phyloP scores from a whole-genome alignment of 2,329 filamentous ascomycete genomes.

The Trematosphaeria pertusa region DNA sequence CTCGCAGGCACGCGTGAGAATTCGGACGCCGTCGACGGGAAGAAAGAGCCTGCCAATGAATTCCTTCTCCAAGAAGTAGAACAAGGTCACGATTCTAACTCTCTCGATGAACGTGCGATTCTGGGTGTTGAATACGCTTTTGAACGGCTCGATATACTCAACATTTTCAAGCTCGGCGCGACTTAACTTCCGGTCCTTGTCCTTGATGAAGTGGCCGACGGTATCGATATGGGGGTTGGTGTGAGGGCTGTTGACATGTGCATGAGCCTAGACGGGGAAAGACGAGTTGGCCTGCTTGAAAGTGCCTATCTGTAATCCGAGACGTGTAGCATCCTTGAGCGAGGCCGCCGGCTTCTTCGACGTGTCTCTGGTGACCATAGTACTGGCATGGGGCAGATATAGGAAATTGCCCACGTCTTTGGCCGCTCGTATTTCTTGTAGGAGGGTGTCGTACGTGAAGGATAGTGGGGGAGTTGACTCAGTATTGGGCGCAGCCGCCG shows the following conservation, averaged over 20 bases:
- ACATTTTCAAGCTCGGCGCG: not conserved
- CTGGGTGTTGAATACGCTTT: not conserved
- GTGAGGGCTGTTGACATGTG: not conserved
- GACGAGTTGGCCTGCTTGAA: not conserved
- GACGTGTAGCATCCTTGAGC: not conserved
- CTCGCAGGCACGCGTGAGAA: no score
- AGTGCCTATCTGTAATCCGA: not conserved
- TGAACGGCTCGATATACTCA: conserved; percentile 1
- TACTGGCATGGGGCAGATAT: no score
- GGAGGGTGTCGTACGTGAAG: no score
- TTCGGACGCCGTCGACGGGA: no score
- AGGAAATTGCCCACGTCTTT: no score
- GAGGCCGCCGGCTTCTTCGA: no score
- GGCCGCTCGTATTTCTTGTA: no score
- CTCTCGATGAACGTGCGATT: not conserved
- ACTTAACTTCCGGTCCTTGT: not conserved
- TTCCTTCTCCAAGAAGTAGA: conserved; percentile 6
- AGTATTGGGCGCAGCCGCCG: no score
- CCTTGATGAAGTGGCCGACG: not conserved
- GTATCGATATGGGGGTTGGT: not conserved
- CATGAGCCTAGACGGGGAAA: not conserved
- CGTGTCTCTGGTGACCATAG: no score
- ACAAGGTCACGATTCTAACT: not conserved
- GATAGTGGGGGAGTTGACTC: no score
- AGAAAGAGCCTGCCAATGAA: not conserved